Evolutionary conservation across 2,329 filamentous ascomycete species (phyloP).

Genomic region (Coleophoma cylindrospora): DNA sequence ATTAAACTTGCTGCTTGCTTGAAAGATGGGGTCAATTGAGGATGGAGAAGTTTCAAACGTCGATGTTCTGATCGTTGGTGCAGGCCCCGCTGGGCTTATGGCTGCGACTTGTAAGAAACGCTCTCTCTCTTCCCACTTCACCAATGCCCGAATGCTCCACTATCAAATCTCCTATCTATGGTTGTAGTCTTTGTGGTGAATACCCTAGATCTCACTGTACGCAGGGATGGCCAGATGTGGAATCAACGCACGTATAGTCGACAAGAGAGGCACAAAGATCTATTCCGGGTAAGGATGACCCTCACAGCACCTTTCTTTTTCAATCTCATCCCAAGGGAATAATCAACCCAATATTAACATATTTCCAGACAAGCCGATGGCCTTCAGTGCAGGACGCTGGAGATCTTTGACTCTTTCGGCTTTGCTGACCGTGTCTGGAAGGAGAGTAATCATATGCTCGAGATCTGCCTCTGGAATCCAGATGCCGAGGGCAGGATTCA

Average conservation of each 20-base stretch:
- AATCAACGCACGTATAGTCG: conserved; percentile 42
- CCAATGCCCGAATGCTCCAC: too few species aligned
- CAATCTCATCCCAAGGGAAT: too few species aligned
- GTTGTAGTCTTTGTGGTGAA: too few species aligned
- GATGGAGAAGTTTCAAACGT: neutral
- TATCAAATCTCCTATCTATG: too few species aligned
- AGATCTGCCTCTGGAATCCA: conserved; percentile 59
- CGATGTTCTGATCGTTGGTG: neutral
- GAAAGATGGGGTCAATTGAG: neutral
- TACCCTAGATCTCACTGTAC: too few species aligned
- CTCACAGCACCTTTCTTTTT: neutral
- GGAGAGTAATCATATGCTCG: conserved; percentile 65
- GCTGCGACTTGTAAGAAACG: conserved; percentile 31
- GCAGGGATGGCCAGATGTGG: conserved; percentile 38
- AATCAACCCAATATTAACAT: neutral
- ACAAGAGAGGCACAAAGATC: conserved; percentile 32
- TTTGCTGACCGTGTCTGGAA: conserved; percentile 60
- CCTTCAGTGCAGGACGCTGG: conserved; percentile 60
- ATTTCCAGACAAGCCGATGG: conserved; percentile 39
- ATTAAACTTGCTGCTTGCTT: too few species aligned
- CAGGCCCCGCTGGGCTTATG: conserved; percentile 29
- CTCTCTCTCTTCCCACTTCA: too few species aligned
- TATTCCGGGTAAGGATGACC: conserved; percentile 10
- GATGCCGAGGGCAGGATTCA: conserved; percentile 50
- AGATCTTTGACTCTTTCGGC: conserved; percentile 71